These are phyloP conservation scores for Aspergillus fijiensis DNA, from an alignment of 2,329 filamentous ascomycete species.

Conservation along the genomic window DNA sequence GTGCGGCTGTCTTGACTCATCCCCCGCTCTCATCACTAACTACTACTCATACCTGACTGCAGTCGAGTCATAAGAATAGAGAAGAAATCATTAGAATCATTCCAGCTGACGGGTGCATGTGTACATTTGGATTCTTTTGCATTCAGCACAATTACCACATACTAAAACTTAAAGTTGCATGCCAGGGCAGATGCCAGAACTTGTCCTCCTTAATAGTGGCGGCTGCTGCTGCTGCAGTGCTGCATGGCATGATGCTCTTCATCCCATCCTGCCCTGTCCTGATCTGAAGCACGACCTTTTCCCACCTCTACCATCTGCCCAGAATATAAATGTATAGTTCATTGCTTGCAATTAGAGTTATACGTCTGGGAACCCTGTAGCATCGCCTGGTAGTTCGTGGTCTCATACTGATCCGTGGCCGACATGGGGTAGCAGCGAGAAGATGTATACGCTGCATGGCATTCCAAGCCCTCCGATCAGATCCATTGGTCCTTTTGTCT, in stretches of 20 bases:
- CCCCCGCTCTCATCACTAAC: not conserved
- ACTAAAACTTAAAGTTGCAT: not conserved
- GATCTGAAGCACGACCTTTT: not conserved
- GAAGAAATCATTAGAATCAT: not conserved
- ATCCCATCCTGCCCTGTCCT: not conserved
- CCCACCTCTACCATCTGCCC: not conserved
- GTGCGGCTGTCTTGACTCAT: slow-evolving; percentile 18
- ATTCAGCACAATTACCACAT: not conserved
- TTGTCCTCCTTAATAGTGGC: too few species aligned
- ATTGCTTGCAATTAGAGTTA: not conserved
- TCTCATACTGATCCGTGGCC: slow-evolving; percentile 6
- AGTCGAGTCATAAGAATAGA: not conserved
- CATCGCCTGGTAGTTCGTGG: slow-evolving; percentile 7
- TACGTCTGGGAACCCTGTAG: slow-evolving; percentile 1
- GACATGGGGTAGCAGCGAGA: not conserved
- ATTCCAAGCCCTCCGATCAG: not conserved
- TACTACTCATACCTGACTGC: not conserved
- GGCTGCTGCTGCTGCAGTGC: not conserved
- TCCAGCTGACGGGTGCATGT: not conserved
- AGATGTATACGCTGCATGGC: not conserved
- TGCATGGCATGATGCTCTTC: not conserved
- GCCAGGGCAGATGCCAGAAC: not conserved
- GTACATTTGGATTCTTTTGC: not conserved
- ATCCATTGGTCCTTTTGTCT: slow-evolving; percentile 1
- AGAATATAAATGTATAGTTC: not conserved